Percentiles rank a stretch among this genome's conserved stretches.
Conservation (phyloP, 768 basidiomycete species). For the Lentinus brumalis region DNA sequence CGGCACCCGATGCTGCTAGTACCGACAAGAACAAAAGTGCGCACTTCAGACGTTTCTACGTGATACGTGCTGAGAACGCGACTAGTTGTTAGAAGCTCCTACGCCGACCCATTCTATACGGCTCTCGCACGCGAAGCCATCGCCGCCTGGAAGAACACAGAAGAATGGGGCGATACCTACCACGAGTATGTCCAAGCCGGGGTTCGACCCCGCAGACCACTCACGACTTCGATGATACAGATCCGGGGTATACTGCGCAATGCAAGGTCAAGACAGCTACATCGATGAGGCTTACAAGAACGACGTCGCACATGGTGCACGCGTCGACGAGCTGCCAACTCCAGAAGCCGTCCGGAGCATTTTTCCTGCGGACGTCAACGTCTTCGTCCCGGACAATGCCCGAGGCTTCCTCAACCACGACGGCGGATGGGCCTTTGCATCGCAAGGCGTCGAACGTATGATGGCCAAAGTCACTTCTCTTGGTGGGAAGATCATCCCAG, state of each 20-base stretch:
- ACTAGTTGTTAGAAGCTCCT: constrained; percentile 74
- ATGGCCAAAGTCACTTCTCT: constrained; percentile 56
- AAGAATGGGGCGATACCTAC: constrained; percentile 71
- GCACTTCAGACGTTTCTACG: neutral
- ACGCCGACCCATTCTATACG: constrained; percentile 69
- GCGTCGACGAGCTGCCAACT: constrained; percentile 43
- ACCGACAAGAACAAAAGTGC: constrained; percentile 51
- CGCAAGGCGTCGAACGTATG: constrained; percentile 59
- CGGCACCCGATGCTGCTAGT: constrained; percentile 82
- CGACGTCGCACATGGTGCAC: constrained; percentile 59
- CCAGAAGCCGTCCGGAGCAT: constrained; percentile 44
- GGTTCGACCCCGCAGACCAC: neutral
- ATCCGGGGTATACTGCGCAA: constrained; percentile 68
- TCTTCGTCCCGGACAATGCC: constrained; percentile 37
- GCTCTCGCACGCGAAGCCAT: constrained; percentile 79
- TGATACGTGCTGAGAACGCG: neutral
- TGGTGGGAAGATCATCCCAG: constrained; percentile 60
- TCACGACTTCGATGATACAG: constrained; percentile 35
- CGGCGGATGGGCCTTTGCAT: constrained; percentile 85
- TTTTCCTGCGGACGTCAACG: constrained; percentile 47
- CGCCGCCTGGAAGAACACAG: constrained; percentile 64
- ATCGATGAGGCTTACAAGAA: constrained; percentile 60
- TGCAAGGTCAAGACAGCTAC: constrained; percentile 43
- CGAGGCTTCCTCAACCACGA: constrained; percentile 73
- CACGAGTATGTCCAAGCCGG: constrained; percentile 62